A percentile compares a stretch with the other conserved stretches of the same genome.
Evolutionary conservation across 371 early-diverging fungal species (phyloP).

Genomic region (Mycotypha africana): DNA sequence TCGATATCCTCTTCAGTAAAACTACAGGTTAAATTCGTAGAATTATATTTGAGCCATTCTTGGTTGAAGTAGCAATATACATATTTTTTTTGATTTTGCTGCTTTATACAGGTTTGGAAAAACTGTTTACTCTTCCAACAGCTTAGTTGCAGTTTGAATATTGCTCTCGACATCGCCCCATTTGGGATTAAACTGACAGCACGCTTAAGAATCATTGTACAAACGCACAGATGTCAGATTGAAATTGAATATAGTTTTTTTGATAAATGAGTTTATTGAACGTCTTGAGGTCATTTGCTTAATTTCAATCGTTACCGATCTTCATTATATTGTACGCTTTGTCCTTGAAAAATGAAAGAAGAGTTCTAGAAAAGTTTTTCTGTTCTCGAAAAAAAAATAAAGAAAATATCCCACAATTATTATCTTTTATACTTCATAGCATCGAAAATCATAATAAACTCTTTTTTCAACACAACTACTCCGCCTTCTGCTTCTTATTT

Average conservation of each 20-base stretch:
- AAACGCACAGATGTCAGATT: background rate
- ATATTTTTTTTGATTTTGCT: no score
- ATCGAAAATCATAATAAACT: no score
- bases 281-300: no score
- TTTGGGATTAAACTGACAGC: constrained; percentile 38
- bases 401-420: no score
- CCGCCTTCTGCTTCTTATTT: constrained; percentile 18
- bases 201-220: constrained; percentile 20
- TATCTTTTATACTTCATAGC: no score
- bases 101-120: background rate
- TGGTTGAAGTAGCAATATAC: no score
- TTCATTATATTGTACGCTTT: constrained; percentile 4
- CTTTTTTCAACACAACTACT: constrained; percentile 1
- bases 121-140: constrained; percentile 32
- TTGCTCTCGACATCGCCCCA: constrained; percentile 32
- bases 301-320: no score
- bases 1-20: constrained; percentile 55
- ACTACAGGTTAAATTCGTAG: constrained; percentile 19
- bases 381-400: background rate
- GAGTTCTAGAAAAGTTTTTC: background rate
- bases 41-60: no score
- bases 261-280: no score
- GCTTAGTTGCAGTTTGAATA: constrained; percentile 18
- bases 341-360: background rate
- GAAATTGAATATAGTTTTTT: no score